phyloP scores from a whole-genome alignment of 2,329 filamentous ascomycete genomes.

The Pestalotiopsis sp. region DNA sequence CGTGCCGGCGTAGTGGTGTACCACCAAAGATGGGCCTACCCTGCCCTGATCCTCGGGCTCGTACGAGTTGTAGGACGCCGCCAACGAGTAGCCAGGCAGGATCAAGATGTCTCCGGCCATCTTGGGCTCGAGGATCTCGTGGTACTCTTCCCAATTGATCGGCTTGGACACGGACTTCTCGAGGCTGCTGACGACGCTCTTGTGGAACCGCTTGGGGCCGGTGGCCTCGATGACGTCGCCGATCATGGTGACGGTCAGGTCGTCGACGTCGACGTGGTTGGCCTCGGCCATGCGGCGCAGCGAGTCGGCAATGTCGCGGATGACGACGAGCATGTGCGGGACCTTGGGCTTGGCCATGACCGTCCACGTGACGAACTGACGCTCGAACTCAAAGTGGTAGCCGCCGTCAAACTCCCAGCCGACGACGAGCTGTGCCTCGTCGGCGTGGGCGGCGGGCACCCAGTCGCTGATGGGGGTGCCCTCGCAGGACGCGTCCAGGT shows the following conservation, averaged over 20 bases:
- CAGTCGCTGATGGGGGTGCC: conserved; percentile 33
- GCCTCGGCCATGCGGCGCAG: conserved; percentile 11
- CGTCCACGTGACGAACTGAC: conserved; percentile 17
- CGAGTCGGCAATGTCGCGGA: conserved; percentile 21
- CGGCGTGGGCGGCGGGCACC: conserved; percentile 27
- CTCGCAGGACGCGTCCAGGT: conserved; percentile 19
- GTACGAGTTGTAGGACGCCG: conserved; percentile 21
- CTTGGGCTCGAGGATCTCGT: conserved; percentile 20
- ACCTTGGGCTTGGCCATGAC: conserved; percentile 7
- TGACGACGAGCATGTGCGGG: conserved; percentile 18
- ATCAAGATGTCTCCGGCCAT: conserved; percentile 23
- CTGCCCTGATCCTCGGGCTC: conserved; percentile 10
- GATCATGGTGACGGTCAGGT: conserved; percentile 17
- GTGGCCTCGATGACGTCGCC: conserved; percentile 21
- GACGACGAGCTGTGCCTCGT: conserved; percentile 22
- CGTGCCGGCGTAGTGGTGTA: conserved; percentile 23
- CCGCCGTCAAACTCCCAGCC: conserved; percentile 32
- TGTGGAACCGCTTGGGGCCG: conserved; percentile 19
- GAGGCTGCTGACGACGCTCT: conserved; percentile 17
- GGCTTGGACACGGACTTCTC: conserved; percentile 4
- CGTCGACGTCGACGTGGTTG: conserved; percentile 14
- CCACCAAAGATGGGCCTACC: conserved; percentile 18
- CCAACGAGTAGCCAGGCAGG: conserved; percentile 24
- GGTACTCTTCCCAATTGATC: conserved; percentile 4
- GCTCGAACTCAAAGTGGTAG: conserved; percentile 21